A percentile compares a stretch with the other conserved stretches of the same genome.
Conservation (phyloP, 2,329 filamentous ascomycete species). For the Pyrenochaeta sp. region DNA sequence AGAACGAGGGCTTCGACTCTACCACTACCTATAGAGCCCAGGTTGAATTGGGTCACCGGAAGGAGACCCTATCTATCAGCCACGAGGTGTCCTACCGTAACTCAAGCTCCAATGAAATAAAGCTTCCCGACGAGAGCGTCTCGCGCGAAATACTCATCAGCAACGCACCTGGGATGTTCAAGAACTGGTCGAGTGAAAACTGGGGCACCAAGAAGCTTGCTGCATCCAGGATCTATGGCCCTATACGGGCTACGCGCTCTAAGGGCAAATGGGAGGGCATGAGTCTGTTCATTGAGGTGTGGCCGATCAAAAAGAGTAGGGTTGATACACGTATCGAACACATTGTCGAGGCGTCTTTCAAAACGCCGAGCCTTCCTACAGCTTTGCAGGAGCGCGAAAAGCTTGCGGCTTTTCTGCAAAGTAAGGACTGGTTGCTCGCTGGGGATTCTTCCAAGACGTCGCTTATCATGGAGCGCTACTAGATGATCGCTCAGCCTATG, state of each 20-base stretch:
- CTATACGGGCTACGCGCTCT: background rate
- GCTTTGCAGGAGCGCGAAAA: background rate
- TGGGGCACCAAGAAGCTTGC: conserved; percentile 1
- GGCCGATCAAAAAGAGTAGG: background rate
- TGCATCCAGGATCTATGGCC: conserved; percentile 1
- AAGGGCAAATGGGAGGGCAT: background rate
- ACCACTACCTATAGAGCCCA: conserved; percentile 46
- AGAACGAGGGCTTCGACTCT: conserved; percentile 47
- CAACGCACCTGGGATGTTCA: conserved; percentile 1
- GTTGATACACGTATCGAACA: background rate
- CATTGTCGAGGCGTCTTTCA: conserved; percentile 2
- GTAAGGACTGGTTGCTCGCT: conserved; percentile 1
- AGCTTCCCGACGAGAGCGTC: conserved; percentile 25
- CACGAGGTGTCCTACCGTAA: conserved; percentile 35
- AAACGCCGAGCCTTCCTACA: background rate
- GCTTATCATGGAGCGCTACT: conserved; percentile 6
- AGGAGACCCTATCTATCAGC: conserved; percentile 49
- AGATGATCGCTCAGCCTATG: too few relatives aligned
- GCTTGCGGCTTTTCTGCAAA: background rate
- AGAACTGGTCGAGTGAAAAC: background rate
- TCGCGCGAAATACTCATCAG: conserved; percentile 2
- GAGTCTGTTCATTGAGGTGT: conserved; percentile 1
- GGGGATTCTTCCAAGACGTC: conserved; percentile 1
- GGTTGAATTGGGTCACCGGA: conserved; percentile 49
- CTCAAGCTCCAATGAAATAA: conserved; percentile 31